These are phyloP conservation scores for Tolypocladium pustulatum DNA, from an alignment of 2,329 filamentous ascomycete species.

Conservation along the genomic window DNA sequence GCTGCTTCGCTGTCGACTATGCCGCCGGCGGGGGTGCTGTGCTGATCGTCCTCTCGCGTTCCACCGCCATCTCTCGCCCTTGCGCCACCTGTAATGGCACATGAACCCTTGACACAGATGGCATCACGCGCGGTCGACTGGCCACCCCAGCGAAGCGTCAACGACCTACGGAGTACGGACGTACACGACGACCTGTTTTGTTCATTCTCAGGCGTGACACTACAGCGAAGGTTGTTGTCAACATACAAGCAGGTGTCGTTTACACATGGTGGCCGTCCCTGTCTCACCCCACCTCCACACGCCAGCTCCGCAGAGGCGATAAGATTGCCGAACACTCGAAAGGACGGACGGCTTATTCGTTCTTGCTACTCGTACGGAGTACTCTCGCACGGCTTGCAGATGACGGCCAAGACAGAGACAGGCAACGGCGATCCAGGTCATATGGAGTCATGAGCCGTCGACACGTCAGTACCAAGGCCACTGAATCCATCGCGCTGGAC, in stretches of 20 bases:
- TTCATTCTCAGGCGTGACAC: neutral
- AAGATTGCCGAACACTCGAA: neutral
- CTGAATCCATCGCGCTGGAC: conserved; percentile 57
- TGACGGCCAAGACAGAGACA: neutral
- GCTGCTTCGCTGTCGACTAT: neutral
- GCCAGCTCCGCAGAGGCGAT: neutral
- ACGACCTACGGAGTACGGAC: too few species aligned
- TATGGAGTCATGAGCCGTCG: conserved; percentile 4
- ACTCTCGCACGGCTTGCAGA: neutral
- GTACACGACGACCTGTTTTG: neutral
- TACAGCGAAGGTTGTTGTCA: neutral
- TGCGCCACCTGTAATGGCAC: neutral
- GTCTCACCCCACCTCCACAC: neutral
- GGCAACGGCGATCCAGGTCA: neutral
- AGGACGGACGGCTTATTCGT: neutral
- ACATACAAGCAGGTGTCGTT: neutral
- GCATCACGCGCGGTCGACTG: neutral
- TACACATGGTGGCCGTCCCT: neutral
- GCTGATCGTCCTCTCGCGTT: neutral
- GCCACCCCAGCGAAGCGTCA: neutral
- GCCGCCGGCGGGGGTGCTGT: neutral
- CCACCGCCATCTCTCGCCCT: neutral
- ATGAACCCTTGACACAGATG: neutral
- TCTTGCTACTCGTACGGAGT: neutral
- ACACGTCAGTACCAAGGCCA: conserved; percentile 29